phyloP scores from a whole-genome alignment of 345 rosid species.

The Luvunga scandens region DNA sequence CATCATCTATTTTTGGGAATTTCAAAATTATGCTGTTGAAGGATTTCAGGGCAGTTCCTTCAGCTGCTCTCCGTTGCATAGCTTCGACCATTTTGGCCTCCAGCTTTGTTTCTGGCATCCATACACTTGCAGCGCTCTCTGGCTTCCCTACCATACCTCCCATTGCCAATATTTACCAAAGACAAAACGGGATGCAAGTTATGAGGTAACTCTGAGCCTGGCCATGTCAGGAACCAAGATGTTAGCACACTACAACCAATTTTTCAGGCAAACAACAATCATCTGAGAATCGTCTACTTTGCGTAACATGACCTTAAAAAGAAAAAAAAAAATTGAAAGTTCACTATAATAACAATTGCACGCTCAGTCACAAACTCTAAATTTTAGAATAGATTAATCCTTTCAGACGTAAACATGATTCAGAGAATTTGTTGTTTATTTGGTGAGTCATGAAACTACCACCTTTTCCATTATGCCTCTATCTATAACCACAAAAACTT shows the following conservation, averaged over 20 bases:
- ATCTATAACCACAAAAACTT: background rate
- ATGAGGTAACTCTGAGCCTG: slow-evolving; percentile 18
- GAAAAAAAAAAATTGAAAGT: background rate
- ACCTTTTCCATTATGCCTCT: background rate
- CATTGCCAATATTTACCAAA: slow-evolving; percentile 34
- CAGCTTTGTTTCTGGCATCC: slow-evolving; percentile 72
- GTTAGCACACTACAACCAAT: background rate
- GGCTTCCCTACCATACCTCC: slow-evolving; percentile 55
- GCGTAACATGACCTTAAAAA: too few relatives aligned
- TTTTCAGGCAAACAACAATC: background rate
- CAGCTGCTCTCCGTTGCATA: slow-evolving; percentile 58
- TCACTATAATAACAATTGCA: background rate
- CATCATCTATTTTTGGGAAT: slow-evolving; percentile 84
- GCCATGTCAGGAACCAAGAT: slow-evolving; percentile 6
- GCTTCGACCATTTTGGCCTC: slow-evolving; percentile 87
- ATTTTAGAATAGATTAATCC: background rate
- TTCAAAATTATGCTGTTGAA: slow-evolving; percentile 83
- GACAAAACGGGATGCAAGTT: slow-evolving; percentile 15
- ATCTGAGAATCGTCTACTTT: background rate
- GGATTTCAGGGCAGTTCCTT: slow-evolving; percentile 67
- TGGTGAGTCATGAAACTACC: background rate
- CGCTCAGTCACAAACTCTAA: background rate
- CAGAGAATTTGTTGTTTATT: background rate
- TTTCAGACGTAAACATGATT: background rate
- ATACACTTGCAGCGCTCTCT: slow-evolving; percentile 32